A percentile compares a stretch with the other conserved stretches of the same genome.
phyloP scores from a whole-genome alignment of 257 asterid species.

The Przewalskia tangutica region DNA sequence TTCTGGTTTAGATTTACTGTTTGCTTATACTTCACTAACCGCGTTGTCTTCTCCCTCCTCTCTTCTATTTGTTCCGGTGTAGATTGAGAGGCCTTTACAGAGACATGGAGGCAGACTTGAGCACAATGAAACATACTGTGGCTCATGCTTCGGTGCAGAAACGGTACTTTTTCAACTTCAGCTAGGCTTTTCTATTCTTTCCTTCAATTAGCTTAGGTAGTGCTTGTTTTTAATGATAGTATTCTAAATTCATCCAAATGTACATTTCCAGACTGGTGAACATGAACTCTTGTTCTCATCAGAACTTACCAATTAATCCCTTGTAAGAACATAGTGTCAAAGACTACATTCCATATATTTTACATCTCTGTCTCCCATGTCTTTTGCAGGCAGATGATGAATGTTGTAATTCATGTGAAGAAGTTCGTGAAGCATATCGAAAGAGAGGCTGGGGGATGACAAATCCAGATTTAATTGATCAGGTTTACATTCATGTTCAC shows the following conservation, averaged over 20 bases:
- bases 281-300: background rate
- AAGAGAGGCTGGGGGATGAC: slow-evolving; percentile 93
- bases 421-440: slow-evolving; percentile 95
- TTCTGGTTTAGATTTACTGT: background rate
- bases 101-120: slow-evolving; percentile 97
- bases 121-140: slow-evolving; percentile 89
- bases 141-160: slow-evolving; percentile 98
- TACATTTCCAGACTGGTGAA: background rate
- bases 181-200: slow-evolving; percentile 7
- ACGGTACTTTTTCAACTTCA: slow-evolving; percentile 34
- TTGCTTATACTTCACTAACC: background rate
- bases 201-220: background rate
- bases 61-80: slow-evolving; percentile 16
- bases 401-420: slow-evolving; percentile 96
- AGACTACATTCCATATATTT: background rate
- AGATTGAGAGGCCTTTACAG: slow-evolving; percentile 97
- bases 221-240: background rate
- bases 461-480: slow-evolving; percentile 74
- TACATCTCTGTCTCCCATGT: background rate
- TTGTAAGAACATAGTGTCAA: background rate
- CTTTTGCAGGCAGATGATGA: slow-evolving; percentile 73
- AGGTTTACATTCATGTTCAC: slow-evolving; percentile 38
- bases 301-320: background rate
- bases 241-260: background rate
- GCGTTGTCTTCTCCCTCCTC: background rate